These are phyloP conservation scores for Mesotaenium endlicherianum DNA, from an alignment of 139 green algal species.

Conservation along the genomic window DNA sequence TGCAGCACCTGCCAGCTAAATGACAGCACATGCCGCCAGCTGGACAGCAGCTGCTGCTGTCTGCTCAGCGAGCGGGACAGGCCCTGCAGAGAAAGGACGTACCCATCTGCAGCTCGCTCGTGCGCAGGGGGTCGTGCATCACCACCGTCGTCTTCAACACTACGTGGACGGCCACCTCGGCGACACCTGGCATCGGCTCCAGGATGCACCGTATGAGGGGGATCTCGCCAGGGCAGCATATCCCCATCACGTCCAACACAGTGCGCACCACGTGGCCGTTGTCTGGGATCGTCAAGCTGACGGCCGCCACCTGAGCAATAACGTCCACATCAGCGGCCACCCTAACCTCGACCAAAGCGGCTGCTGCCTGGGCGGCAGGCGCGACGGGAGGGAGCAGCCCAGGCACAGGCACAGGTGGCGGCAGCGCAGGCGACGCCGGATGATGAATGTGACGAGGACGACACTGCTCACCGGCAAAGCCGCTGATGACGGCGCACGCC, in stretches of 20 bases:
- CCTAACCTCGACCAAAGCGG: not conserved
- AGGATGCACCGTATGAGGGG: slow-evolving; percentile 64
- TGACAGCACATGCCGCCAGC: too few species aligned
- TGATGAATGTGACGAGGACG: too few species aligned
- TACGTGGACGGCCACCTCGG: slow-evolving; percentile 61
- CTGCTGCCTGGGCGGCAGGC: not conserved
- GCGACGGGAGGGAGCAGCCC: too few species aligned
- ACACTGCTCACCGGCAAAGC: too few species aligned
- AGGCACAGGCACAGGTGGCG: not conserved
- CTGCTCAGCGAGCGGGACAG: too few species aligned
- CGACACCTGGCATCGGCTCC: slow-evolving; percentile 59
- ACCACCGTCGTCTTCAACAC: slow-evolving; percentile 68
- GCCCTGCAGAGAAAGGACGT: not conserved
- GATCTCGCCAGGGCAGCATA: slow-evolving; percentile 73
- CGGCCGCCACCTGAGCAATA: not conserved
- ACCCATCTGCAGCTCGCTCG: slow-evolving; percentile 55
- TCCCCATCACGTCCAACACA: slow-evolving; percentile 54
- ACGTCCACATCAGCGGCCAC: not conserved
- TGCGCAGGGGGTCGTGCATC: slow-evolving; percentile 51
- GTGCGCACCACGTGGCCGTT: not conserved
- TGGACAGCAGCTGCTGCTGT: too few species aligned
- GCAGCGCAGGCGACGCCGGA: not conserved
- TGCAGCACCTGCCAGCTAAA: too few species aligned
- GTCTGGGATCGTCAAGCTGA: too few species aligned
- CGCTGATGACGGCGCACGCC: too few species aligned